These are phyloP conservation scores for Orobanche coerulescens DNA, from an alignment of 257 asterid genomes.

Conservation along the genomic window DNA sequence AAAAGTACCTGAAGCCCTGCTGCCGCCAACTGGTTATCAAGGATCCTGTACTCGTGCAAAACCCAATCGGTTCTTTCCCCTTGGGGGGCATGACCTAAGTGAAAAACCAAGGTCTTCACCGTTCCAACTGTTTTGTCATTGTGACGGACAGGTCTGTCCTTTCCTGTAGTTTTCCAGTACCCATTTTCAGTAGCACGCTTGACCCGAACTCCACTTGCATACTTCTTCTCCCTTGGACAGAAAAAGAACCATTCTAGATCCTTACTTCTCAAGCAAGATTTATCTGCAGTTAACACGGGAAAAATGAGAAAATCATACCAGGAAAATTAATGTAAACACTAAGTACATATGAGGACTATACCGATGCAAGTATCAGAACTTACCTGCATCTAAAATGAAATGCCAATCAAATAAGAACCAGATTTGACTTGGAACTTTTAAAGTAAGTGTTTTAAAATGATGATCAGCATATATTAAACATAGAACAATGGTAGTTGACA, in stretches of 20 bases:
- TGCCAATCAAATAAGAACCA: neutral
- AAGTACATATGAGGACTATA: neutral
- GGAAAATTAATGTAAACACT: neutral
- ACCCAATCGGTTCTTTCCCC: constrained; percentile 90
- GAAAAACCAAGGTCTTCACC: constrained; percentile 73
- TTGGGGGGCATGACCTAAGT: constrained; percentile 58
- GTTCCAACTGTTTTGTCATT: constrained; percentile 44
- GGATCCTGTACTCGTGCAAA: constrained; percentile 54
- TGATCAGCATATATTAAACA: neutral
- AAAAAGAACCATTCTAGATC: constrained; percentile 91
- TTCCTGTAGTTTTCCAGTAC: constrained; percentile 88
- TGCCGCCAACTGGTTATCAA: constrained; percentile 43
- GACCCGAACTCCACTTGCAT: constrained; percentile 62
- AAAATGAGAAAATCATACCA: neutral
- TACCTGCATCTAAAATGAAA: neutral
- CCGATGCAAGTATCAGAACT: neutral
- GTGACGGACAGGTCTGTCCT: constrained; percentile 37
- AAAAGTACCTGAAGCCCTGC: constrained; percentile 59
- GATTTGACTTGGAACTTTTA: neutral
- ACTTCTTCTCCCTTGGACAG: constrained; percentile 82
- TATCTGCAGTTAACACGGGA: constrained; percentile 36
- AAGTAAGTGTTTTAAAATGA: neutral
- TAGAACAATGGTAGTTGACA: neutral
- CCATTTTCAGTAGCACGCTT: constrained; percentile 82
- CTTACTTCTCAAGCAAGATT: constrained; percentile 53